These are phyloP conservation scores for Mycena epipterygia DNA, from an alignment of 768 basidiomycete genomes.

Conservation along the genomic window DNA sequence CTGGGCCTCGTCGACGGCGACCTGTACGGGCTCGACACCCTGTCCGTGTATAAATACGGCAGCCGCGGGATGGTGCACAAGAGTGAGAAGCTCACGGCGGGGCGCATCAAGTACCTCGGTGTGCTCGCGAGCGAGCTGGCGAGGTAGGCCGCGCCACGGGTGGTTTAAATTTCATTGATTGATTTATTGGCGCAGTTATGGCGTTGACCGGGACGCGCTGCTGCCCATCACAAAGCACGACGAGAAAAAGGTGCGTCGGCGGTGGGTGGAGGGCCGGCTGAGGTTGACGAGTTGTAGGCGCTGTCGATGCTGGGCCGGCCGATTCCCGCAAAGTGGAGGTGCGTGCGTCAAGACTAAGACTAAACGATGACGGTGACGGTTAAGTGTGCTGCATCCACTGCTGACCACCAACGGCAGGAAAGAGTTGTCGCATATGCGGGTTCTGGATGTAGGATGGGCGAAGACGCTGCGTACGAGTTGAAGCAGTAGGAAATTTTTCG, in stretches of 20 bases:
- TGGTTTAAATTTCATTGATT: too few species aligned
- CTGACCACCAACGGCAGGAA: too few species aligned
- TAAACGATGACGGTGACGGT: too few species aligned
- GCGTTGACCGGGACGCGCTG: slow-evolving; percentile 70
- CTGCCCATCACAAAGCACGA: slow-evolving; percentile 81
- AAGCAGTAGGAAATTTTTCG: slow-evolving; percentile 23
- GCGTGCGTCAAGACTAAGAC: slow-evolving; percentile 17
- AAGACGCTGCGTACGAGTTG: not conserved
- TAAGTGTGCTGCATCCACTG: too few species aligned
- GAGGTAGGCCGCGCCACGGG: slow-evolving; percentile 56
- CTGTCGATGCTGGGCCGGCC: slow-evolving; percentile 68
- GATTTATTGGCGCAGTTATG: slow-evolving; percentile 57
- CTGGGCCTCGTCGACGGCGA: slow-evolving; percentile 90
- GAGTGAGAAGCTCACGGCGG: slow-evolving; percentile 73
- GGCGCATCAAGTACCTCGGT: slow-evolving; percentile 85
- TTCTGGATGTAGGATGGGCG: slow-evolving; percentile 28
- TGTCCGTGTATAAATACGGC: slow-evolving; percentile 89
- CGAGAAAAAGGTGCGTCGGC: slow-evolving; percentile 73
- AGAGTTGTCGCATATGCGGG: slow-evolving; percentile 64
- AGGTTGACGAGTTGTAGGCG: slow-evolving; percentile 59
- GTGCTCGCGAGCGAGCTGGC: slow-evolving; percentile 77
- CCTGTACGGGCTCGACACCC: slow-evolving; percentile 92
- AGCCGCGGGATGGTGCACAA: slow-evolving; percentile 81
- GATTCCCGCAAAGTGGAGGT: slow-evolving; percentile 81
- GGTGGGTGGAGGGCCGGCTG: too few species aligned